These are phyloP conservation scores for Jacaranda mimosifolia DNA, from an alignment of 257 asterid genomes.

Conservation along the genomic window DNA sequence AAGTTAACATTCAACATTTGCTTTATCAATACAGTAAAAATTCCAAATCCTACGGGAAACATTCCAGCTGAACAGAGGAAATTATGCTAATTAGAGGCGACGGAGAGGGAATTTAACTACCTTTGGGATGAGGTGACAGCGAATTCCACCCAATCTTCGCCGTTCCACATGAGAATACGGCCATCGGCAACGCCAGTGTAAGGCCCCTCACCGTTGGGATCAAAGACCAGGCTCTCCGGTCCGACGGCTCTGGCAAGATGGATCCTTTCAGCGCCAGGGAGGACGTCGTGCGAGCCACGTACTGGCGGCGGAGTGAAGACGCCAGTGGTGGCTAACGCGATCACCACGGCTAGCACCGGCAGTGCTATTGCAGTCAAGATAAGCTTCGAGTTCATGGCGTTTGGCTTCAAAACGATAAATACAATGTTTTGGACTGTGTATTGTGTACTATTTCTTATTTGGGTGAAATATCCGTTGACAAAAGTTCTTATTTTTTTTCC, in stretches of 20 bases:
- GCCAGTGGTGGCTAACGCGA: constrained; percentile 49
- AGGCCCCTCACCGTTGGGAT: constrained; percentile 70
- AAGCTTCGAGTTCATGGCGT: constrained; percentile 53
- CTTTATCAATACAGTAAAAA: not conserved
- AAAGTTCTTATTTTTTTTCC: too few relatives aligned
- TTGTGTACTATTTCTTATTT: too few relatives aligned
- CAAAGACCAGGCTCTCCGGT: constrained; percentile 76
- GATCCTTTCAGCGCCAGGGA: constrained; percentile 51
- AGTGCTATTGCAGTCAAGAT: constrained; percentile 45
- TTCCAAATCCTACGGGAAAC: not conserved
- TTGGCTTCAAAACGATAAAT: not conserved
- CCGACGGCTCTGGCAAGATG: constrained; percentile 63
- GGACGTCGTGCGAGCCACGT: constrained; percentile 51
- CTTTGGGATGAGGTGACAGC: constrained; percentile 73
- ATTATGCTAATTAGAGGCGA: not conserved
- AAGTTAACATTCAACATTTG: not conserved
- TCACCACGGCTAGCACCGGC: constrained; percentile 50
- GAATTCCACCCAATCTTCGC: constrained; percentile 62
- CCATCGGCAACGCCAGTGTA: constrained; percentile 88
- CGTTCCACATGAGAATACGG: constrained; percentile 62
- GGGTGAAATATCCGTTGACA: too few relatives aligned
- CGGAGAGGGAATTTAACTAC: constrained; percentile 33
- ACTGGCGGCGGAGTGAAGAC: constrained; percentile 51
- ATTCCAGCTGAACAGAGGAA: not conserved
- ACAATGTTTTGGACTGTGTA: not conserved